Percentiles rank a stretch among this genome's conserved stretches.
Evolutionary conservation across 139 green algal genomes (phyloP).

Genomic region (Tetradesmus lagerheimii): DNA sequence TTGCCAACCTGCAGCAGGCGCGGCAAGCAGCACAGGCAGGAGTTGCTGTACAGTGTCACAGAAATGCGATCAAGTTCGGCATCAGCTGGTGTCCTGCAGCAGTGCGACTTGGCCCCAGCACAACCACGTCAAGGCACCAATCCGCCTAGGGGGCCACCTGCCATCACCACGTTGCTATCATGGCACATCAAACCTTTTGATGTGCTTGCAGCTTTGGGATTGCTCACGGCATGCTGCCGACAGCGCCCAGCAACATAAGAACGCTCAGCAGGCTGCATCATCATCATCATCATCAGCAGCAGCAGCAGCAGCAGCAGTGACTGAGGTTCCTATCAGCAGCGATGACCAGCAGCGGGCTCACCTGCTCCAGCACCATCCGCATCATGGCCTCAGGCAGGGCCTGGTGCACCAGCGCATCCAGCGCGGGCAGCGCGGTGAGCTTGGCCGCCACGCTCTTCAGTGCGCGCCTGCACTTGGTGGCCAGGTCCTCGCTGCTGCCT

Average conservation of each 20-base stretch:
- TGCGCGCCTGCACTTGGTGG: slow-evolving; percentile 85
- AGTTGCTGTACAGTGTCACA: too few relatives aligned
- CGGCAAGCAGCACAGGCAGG: background rate
- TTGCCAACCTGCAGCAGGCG: slow-evolving; percentile 69
- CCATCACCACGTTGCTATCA: too few relatives aligned
- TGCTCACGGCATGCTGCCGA: background rate
- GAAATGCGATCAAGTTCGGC: too few relatives aligned
- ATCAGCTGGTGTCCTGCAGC: too few relatives aligned
- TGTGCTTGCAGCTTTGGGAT: too few relatives aligned
- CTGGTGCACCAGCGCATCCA: slow-evolving; percentile 85
- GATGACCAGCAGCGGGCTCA: slow-evolving; percentile 38
- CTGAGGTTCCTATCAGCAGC: background rate
- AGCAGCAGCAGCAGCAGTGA: background rate
- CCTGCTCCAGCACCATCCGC: slow-evolving; percentile 87
- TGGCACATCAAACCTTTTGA: too few relatives aligned
- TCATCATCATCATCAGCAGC: too few relatives aligned
- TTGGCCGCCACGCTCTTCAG: slow-evolving; percentile 86
- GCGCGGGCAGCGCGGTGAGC: slow-evolving; percentile 83
- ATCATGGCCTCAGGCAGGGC: slow-evolving; percentile 80
- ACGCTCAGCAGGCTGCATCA: background rate
- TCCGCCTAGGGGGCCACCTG: too few relatives aligned
- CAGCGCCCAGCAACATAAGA: background rate
- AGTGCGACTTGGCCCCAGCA: too few relatives aligned
- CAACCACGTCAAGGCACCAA: background rate
- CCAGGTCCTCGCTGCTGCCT: slow-evolving; percentile 80